Base-by-base conservation (phyloP, 2,329 filamentous ascomycete species). In the Diaporthe amygdali region DNA sequence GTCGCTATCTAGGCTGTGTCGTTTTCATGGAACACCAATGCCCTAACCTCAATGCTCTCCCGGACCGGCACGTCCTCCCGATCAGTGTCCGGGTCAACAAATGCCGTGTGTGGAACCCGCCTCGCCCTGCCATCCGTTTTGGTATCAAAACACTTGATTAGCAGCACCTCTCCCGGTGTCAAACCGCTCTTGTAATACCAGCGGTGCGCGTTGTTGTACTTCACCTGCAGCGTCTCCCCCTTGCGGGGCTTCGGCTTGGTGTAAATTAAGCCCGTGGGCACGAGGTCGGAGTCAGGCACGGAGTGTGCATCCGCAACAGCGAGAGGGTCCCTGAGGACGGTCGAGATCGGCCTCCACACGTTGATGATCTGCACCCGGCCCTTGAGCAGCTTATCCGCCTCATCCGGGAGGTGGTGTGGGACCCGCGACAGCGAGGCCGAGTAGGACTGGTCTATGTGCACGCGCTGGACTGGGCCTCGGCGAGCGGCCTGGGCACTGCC, bases 81-180 rank as follows among this genome's bases (percentile, higher is more conserved):
- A 56, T 74, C 75, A 61, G 77, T 74, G 14, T 56, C 73, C 4
- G 74, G 72, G 52, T 78, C 76, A 5, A 56, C 44, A 44, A 78
- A 77, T 0, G 77, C 73, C 4, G 75, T 74, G 49, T 78, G 77
- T 27, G 77, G 77, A 6, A 74, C 72, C 5, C 77, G 73, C 1
- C 76, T 67, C 2, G 77, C 74, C 82, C 84, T 0, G 17, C 44
- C 52, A 12, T 47, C 41, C 47, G 55, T 51, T 86, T 83, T 27
- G 15, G 72, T 87, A 77, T 91, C 90, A 76, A 87, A 91, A 75
- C 88, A 90, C 78, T 91, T 91, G 79, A 91, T 89, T 59, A 91
- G 75, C 2, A 88, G 81, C 4, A 88, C 86, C 79, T 91, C 84
- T 3, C 85, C 81, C 0, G 88, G 87, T 0, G 81, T 82, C 76